Base-by-base conservation (phyloP, 2,329 filamentous ascomycete genomes). In the Xylariaceae sp. region DNA sequence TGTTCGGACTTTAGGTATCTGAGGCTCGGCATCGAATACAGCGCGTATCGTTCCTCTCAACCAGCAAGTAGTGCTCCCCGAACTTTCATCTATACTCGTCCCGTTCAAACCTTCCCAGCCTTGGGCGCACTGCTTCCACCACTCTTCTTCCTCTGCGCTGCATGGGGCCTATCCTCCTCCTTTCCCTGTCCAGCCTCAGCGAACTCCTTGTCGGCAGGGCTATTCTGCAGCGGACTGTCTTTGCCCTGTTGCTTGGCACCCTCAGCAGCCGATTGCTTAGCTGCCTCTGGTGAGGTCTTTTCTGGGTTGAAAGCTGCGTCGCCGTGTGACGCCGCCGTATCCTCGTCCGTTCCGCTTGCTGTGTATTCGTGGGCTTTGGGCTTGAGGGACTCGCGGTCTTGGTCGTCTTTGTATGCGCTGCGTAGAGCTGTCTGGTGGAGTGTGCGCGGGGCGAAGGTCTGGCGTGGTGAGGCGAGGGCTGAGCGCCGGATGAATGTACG, bases 271-370 rank as follows among this genome's bases (percentile, higher is more conserved):
- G 69, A 60, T 6, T 70, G 58, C 60, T 73, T 79, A 70, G 83
- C 81, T 18, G 70, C 64, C 65, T 90, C 85, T 0, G 90, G 90
- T 17, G 77, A 73, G 22, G 88, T 92, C 66, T 81, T 82, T 50
- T 76, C 70, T 0, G 84, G 82, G 65, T 90, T 79, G 69, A 89
- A 95, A 1, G 90, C 86, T 0, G 84, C 79, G 40, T 84, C 76
- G 3, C 74, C 67, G 31, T 77, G 73, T 0, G 79, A 76, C 0
- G 84, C 77, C 0, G 84, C 78, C 12, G 73, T 71, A 41, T 81
- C 76, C 42, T 84, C 75, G 60, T 87, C 89, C 0, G 81, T 82
- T 3, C 83, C 87, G 45, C 82, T 84, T 65, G 86, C 83, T 51
- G 82, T 82, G 70, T 86, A 82, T 66, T 95, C 89, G 48, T 79